phyloP scores from a whole-genome alignment of 495 filamentous ascomycete genomes.

The Podospora pseudocomata region DNA sequence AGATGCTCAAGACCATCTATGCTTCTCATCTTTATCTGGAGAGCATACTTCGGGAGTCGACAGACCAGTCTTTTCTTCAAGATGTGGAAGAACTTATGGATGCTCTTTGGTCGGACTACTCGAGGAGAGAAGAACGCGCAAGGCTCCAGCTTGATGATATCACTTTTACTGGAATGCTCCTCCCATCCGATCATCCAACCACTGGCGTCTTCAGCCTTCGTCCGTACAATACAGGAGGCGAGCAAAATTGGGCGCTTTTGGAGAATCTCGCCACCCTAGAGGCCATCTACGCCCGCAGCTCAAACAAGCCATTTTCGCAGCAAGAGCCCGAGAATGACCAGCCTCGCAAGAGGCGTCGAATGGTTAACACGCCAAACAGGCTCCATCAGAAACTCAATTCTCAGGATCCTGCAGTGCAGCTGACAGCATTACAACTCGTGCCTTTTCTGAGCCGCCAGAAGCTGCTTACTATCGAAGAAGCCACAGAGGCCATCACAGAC shows the following conservation, averaged over 20 bases:
- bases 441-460: slow-evolving; percentile 60
- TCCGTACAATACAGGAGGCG: slow-evolving; percentile 43
- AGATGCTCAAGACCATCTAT: slow-evolving; percentile 67
- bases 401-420: slow-evolving; percentile 49
- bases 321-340: slow-evolving; percentile 36
- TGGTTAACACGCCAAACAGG: slow-evolving; percentile 55
- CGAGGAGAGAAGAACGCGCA: slow-evolving; percentile 62
- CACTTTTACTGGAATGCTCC: slow-evolving; percentile 47
- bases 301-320: slow-evolving; percentile 24
- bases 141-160: slow-evolving; percentile 75
- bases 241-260: slow-evolving; percentile 54
- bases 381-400: slow-evolving; percentile 59
- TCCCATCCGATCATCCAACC: slow-evolving; percentile 34
- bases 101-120: slow-evolving; percentile 68
- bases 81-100: slow-evolving; percentile 54
- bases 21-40: slow-evolving; percentile 59
- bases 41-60: slow-evolving; percentile 29
- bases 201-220: slow-evolving; percentile 46
- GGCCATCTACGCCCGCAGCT: slow-evolving; percentile 37
- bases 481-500: slow-evolving; percentile 36
- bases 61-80: slow-evolving; percentile 30
- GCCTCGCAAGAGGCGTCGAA: slow-evolving; percentile 61
- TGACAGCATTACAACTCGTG: slow-evolving; percentile 74
- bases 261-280: slow-evolving; percentile 50
- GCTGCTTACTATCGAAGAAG: slow-evolving; percentile 36